phyloP scores from a whole-genome alignment of 805 yeast species.

The Barnettozyma wickerhamii region DNA sequence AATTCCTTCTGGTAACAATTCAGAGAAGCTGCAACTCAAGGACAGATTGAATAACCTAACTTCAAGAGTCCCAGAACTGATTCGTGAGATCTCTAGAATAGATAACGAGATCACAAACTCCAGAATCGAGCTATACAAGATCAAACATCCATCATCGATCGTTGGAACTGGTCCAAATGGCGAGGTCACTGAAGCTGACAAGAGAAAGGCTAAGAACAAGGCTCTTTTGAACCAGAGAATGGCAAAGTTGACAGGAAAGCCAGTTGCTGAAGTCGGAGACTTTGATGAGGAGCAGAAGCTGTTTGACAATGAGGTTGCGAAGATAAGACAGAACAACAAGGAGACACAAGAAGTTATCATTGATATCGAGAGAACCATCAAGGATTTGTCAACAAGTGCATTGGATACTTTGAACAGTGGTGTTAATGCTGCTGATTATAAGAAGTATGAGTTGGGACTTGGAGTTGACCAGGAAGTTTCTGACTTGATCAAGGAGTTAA shows the following conservation, averaged over 20 bases:
- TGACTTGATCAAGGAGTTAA: conserved; percentile 54
- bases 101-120: conserved; percentile 67
- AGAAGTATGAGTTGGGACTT: conserved; percentile 78
- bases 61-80: conserved; percentile 67
- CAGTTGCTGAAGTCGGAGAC: conserved; percentile 38
- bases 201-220: conserved; percentile 73
- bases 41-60: conserved; percentile 58
- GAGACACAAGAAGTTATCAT: conserved; percentile 55
- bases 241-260: conserved; percentile 89
- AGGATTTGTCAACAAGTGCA: conserved; percentile 46
- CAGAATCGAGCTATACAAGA: conserved; percentile 59
- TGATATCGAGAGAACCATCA: conserved; percentile 71
- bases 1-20: conserved; percentile 34
- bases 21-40: conserved; percentile 42
- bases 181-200: conserved; percentile 76
- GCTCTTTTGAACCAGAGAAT: conserved; percentile 79
- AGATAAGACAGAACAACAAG: conserved; percentile 49
- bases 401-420: conserved; percentile 28
- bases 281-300: conserved; percentile 31
- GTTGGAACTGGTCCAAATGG: conserved; percentile 88
- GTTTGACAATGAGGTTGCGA: conserved; percentile 47
- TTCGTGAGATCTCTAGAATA: conserved; percentile 54
- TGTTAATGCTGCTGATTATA: conserved; percentile 44
- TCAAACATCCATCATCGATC: conserved; percentile 66
- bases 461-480: conserved; percentile 71